Conservation (phyloP, 2,329 filamentous ascomycete species). For the Decorospora gaudefroyi region DNA sequence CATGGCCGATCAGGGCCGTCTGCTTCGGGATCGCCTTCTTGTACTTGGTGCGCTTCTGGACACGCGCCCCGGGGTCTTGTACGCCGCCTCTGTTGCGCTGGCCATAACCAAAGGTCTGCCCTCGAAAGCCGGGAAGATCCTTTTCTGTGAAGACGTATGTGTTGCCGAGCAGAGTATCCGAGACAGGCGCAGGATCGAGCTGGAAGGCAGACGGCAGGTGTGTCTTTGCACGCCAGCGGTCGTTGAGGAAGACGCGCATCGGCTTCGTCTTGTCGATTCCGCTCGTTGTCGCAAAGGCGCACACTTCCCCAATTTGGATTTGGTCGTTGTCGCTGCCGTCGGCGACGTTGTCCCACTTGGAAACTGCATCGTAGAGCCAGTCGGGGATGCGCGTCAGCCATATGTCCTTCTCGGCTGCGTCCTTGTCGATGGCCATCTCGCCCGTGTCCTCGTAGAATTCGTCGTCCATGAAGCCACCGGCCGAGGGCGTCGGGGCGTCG, state of each 20-base stretch:
- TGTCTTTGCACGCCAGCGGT: slow-evolving; percentile 68
- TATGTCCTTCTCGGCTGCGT: slow-evolving; percentile 34
- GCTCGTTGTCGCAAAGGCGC: slow-evolving; percentile 34
- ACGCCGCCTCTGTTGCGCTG: slow-evolving; percentile 26
- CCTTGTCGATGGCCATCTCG: slow-evolving; percentile 46
- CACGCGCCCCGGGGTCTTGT: slow-evolving; percentile 40
- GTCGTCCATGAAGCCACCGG: slow-evolving; percentile 46
- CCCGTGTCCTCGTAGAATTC: slow-evolving; percentile 53
- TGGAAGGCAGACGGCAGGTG: slow-evolving; percentile 87
- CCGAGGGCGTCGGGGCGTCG: slow-evolving; percentile 30
- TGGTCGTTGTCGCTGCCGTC: slow-evolving; percentile 47
- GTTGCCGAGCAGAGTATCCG: slow-evolving; percentile 70
- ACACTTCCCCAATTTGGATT: slow-evolving; percentile 46
- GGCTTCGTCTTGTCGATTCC: slow-evolving; percentile 46
- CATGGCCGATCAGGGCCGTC: slow-evolving; percentile 63
- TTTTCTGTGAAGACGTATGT: slow-evolving; percentile 94
- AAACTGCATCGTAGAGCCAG: slow-evolving; percentile 47
- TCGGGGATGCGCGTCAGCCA: slow-evolving; percentile 49
- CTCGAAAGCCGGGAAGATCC: slow-evolving; percentile 76
- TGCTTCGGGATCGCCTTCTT: slow-evolving; percentile 48
- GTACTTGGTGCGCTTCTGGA: slow-evolving; percentile 44
- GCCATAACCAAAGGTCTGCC: slow-evolving; percentile 35
- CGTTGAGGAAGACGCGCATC: slow-evolving; percentile 70
- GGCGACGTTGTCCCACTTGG: slow-evolving; percentile 44
- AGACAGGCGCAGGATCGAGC: slow-evolving; percentile 63